Percentiles rank a stretch among this genome's conserved stretches.
These are phyloP conservation scores for Hyaloscypha hepaticicola DNA, from an alignment of 495 filamentous ascomycete genomes.

Conservation along the genomic window DNA sequence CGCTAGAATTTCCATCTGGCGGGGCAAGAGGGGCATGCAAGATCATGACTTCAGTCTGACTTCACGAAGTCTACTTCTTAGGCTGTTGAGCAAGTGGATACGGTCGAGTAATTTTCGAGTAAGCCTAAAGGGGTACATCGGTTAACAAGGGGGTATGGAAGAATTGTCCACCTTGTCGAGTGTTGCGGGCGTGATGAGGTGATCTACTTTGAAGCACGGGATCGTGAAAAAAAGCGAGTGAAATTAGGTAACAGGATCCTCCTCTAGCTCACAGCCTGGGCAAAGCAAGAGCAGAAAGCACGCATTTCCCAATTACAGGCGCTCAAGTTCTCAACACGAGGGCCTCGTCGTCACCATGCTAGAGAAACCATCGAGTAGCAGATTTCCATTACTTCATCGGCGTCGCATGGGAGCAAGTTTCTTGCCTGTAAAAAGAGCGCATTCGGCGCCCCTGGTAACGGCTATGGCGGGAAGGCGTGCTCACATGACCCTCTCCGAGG, in stretches of 20 bases:
- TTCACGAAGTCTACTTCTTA: neutral
- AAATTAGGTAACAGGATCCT: slow-evolving; percentile 5
- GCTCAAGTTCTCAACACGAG: no score
- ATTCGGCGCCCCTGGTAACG: neutral
- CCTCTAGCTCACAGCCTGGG: neutral
- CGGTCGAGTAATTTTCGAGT: slow-evolving; percentile 21
- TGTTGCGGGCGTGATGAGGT: slow-evolving; percentile 3
- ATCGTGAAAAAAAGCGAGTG: neutral
- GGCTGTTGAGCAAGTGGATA: slow-evolving; percentile 10
- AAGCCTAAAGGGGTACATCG: neutral
- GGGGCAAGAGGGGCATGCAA: neutral
- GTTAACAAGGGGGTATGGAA: neutral
- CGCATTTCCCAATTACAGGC: neutral
- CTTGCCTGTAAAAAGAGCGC: neutral
- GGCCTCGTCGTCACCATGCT: neutral
- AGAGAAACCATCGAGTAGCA: slow-evolving; percentile 7
- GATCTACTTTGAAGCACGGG: neutral
- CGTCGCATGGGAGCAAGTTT: neutral
- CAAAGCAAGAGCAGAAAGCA: neutral
- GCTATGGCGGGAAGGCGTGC: neutral
- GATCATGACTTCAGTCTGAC: neutral
- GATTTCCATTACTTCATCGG: slow-evolving; percentile 20
- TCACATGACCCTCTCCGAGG: slow-evolving; percentile 26
- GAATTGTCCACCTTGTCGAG: neutral
- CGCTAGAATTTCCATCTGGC: neutral